Evolutionary conservation across 495 filamentous ascomycete species (phyloP).

Genomic region (Xylaria nigripes): DNA sequence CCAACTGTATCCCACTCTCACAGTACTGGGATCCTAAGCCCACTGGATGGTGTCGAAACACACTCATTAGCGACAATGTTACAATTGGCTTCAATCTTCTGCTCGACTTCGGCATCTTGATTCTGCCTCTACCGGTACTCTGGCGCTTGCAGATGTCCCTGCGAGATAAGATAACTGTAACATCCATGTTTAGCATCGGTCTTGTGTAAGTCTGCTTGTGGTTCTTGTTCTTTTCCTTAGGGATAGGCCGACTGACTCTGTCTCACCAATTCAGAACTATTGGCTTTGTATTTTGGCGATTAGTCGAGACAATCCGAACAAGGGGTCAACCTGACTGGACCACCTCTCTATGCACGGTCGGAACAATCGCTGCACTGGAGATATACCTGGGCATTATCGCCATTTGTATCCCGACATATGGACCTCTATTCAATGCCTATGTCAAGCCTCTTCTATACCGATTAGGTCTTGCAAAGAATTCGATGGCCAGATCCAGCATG

Average conservation of each 20-base stretch:
- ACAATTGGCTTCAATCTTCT: slow-evolving; percentile 32
- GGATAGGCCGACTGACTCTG: background rate
- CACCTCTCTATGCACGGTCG: slow-evolving; percentile 1
- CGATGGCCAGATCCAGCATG: background rate
- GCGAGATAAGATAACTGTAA: slow-evolving; percentile 31
- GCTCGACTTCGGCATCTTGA: slow-evolving; percentile 34
- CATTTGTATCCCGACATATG: slow-evolving; percentile 9
- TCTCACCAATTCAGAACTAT: slow-evolving; percentile 3
- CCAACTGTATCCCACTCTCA: slow-evolving; percentile 8
- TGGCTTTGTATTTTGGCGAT: slow-evolving; percentile 6
- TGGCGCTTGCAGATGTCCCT: slow-evolving; percentile 31
- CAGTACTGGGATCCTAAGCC: slow-evolving; percentile 13
- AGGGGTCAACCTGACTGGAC: slow-evolving; percentile 3
- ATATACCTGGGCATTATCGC: slow-evolving; percentile 6
- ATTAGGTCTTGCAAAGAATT: slow-evolving; percentile 8
- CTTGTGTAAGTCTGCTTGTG: slow-evolving; percentile 23
- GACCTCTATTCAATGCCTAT: slow-evolving; percentile 12
- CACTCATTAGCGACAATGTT: slow-evolving; percentile 6
- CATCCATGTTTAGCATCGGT: slow-evolving; percentile 32
- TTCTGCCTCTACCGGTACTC: slow-evolving; percentile 31
- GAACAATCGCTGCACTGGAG: slow-evolving; percentile 4
- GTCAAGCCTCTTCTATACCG: background rate
- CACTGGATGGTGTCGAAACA: slow-evolving; percentile 8
- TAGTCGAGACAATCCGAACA: background rate
- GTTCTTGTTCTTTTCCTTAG: slow-evolving; percentile 1